Percentiles rank a stretch among this genome's conserved stretches.
These are phyloP conservation scores for Phialophora verrucosa DNA, from an alignment of 2,329 filamentous ascomycete species.

Conservation along the genomic window DNA sequence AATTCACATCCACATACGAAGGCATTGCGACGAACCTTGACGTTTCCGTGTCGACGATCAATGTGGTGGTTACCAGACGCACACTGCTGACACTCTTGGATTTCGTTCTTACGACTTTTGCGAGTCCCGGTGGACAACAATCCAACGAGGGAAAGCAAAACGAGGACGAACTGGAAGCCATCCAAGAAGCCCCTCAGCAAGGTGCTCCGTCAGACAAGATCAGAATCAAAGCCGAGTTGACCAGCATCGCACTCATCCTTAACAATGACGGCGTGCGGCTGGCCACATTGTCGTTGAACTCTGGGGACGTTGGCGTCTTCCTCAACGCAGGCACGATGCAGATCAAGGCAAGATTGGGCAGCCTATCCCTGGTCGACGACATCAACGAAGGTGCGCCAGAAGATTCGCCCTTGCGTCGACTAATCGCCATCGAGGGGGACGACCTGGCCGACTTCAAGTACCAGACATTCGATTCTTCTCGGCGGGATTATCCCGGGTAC, in stretches of 20 bases:
- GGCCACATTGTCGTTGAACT: slow-evolving; percentile 89
- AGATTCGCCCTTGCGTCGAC: slow-evolving; percentile 78
- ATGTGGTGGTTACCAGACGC: slow-evolving; percentile 89
- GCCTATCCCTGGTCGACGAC: slow-evolving; percentile 88
- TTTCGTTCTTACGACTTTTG: slow-evolving; percentile 92
- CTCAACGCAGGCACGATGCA: slow-evolving; percentile 85
- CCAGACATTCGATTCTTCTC: slow-evolving; percentile 84
- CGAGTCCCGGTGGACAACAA: slow-evolving; percentile 59
- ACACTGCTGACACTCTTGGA: slow-evolving; percentile 91
- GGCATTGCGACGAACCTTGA: slow-evolving; percentile 93
- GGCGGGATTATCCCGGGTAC: slow-evolving; percentile 85
- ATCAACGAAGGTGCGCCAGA: slow-evolving; percentile 87
- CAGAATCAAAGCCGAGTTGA: slow-evolving; percentile 88
- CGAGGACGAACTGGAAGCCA: slow-evolving; percentile 45
- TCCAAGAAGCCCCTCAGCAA: slow-evolving; percentile 28
- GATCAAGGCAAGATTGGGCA: slow-evolving; percentile 83
- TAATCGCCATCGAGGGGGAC: slow-evolving; percentile 93
- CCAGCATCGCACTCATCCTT: slow-evolving; percentile 89
- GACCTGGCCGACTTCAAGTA: slow-evolving; percentile 97
- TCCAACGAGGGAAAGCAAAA: slow-evolving; percentile 48
- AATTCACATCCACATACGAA: slow-evolving; percentile 90
- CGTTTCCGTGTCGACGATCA: slow-evolving; percentile 91
- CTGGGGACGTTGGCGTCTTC: slow-evolving; percentile 89
- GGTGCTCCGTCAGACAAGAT: slow-evolving; percentile 68
- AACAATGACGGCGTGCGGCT: slow-evolving; percentile 97